A percentile compares a stretch with the other conserved stretches of the same genome.
These are phyloP conservation scores for Gardenia jasminoides DNA, from an alignment of 257 asterid genomes.

Conservation along the genomic window DNA sequence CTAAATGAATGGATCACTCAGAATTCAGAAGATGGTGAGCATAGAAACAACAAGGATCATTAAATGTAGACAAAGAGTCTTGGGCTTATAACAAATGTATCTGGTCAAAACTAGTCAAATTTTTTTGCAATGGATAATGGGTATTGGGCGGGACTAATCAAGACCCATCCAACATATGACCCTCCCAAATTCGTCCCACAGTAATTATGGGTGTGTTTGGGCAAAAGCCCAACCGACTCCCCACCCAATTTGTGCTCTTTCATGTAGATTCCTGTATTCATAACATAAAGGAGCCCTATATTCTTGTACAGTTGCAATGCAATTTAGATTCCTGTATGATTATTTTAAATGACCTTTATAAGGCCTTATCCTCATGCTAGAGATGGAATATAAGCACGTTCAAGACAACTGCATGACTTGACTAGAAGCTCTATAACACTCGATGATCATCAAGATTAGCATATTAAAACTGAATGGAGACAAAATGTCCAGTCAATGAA, in stretches of 20 bases:
- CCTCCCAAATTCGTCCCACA: too few species aligned
- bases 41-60: slow-evolving; percentile 5
- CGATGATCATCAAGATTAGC: neutral
- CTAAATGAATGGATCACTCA: neutral
- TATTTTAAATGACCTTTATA: neutral
- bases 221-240: too few species aligned
- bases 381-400: neutral
- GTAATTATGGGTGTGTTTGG: too few species aligned
- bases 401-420: neutral
- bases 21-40: neutral
- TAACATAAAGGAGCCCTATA: neutral
- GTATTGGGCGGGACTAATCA: too few species aligned
- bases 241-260: too few species aligned
- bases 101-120: too few species aligned
- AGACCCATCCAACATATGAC: too few species aligned
- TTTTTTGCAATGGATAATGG: too few species aligned
- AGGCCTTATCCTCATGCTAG: neutral
- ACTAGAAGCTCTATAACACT: neutral
- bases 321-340: neutral
- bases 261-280: too few species aligned
- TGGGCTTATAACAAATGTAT: neutral
- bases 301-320: neutral
- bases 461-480: neutral
- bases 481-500: neutral
- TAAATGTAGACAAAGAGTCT: slow-evolving; percentile 8